Evolutionary conservation across 176 grass and related monocot species (phyloP), one percentile per base, ranked within the genome.

Genomic region (Aegilops bicornis): DNA sequence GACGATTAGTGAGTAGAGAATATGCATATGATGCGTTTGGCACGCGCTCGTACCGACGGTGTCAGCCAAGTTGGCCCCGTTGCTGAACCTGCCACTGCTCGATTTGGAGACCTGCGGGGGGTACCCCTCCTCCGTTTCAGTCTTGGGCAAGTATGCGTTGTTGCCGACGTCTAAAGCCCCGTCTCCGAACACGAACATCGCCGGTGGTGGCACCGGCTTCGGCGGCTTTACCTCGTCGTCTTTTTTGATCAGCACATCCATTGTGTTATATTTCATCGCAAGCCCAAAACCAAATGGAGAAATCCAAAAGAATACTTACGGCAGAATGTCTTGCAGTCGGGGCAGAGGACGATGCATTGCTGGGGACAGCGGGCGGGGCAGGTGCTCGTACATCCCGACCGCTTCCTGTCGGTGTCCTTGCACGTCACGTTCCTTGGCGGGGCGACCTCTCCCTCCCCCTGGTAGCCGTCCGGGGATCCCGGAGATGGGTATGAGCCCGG

Each of bases 1-100:
- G 4, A 47, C 10, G 11, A 47, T 47, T 3, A 4, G 10, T 47
- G 43, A 47, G 43, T 47, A 47, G 42, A 45, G 42, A 45, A 0
- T 45, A 13, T 45, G 42, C 42, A 45, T 12, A 45, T 50, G 47
- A 50, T 15, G 13, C 47, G 14, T 19, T 39, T 39, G 32, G 17
- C 56, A 59, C 56, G 48, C 56, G 48, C 47, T 4, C 32, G 7
- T 85, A 89, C 87, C 82, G 14, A 92, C 65, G 68, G 86, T 86
- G 29, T 92, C 83, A 19, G 82, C 72, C 14, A 75, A 58, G 71
- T 89, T 89, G 77, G 89, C 86, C 56, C 90, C 90, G 42, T 92
- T 89, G 56, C 86, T 89, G 83, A 92, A 92, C 79, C 90, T 78
- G 8, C 90, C 90, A 0, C 48, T 52, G 48, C 48, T 52, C 1